phyloP scores from a whole-genome alignment of 1,284 basidiomycete species.

The Papiliotrema terrestris region DNA sequence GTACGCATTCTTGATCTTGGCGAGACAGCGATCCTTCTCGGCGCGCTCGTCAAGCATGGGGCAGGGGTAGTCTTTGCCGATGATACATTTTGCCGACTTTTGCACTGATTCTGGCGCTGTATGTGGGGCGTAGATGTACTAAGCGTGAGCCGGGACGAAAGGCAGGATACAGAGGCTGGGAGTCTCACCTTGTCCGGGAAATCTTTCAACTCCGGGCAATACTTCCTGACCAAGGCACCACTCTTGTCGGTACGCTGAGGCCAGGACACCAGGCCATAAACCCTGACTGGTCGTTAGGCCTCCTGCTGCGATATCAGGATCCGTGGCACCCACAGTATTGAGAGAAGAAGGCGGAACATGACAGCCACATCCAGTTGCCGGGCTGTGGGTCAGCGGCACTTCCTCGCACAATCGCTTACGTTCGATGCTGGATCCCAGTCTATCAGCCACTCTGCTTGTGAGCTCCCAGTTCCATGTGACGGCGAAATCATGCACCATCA shows the following conservation, averaged over 20 bases:
- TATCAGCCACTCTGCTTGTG: slow-evolving; percentile 41
- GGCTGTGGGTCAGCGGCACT: slow-evolving; percentile 16
- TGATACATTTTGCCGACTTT: slow-evolving; percentile 46
- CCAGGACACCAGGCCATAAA: slow-evolving; percentile 51
- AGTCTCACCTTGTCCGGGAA: slow-evolving; percentile 48
- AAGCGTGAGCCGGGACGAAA: not conserved
- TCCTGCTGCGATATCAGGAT: slow-evolving; percentile 2
- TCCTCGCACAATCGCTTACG: slow-evolving; percentile 15
- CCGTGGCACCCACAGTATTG: slow-evolving; percentile 31
- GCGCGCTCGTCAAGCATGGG: slow-evolving; percentile 49
- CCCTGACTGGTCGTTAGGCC: slow-evolving; percentile 26
- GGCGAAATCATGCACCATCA: slow-evolving; percentile 42
- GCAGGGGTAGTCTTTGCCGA: slow-evolving; percentile 49
- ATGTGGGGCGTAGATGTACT: slow-evolving; percentile 50
- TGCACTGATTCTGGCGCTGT: slow-evolving; percentile 44
- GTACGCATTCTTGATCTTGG: slow-evolving; percentile 45
- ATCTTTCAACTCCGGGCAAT: slow-evolving; percentile 50
- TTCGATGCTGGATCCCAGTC: slow-evolving; percentile 52
- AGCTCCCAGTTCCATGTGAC: not conserved
- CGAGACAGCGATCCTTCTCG: slow-evolving; percentile 40
- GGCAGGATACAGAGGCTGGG: not conserved
- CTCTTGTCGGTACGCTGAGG: slow-evolving; percentile 52
- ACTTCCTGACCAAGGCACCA: slow-evolving; percentile 51
- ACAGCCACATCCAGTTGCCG: slow-evolving; percentile 56
- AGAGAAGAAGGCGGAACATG: slow-evolving; percentile 52